Conservation (phyloP, 257 asterid species). For the Solanum chilense region DNA sequence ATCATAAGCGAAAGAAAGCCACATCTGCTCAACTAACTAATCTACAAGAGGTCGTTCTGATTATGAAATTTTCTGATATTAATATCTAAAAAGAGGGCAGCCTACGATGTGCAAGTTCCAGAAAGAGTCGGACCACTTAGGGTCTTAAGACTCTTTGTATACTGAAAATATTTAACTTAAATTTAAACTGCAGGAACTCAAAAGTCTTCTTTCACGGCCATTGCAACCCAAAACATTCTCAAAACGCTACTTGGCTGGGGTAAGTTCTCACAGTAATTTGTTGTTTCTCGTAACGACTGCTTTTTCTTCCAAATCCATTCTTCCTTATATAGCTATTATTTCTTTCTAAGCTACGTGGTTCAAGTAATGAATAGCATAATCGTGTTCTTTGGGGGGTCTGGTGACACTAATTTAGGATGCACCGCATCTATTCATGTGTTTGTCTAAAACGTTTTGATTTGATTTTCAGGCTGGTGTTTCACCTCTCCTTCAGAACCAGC, state of each 20-base stretch:
- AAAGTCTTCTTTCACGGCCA: slow-evolving; percentile 55
- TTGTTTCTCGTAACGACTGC: neutral
- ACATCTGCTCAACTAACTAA: slow-evolving; percentile 53
- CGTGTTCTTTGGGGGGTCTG: neutral
- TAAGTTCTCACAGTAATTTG: slow-evolving; percentile 16
- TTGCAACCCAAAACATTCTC: slow-evolving; percentile 80
- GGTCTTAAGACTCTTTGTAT: neutral
- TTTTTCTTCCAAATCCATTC: neutral
- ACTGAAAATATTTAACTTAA: neutral
- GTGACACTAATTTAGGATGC: neutral
- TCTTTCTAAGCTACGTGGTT: neutral
- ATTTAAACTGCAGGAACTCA: slow-evolving; percentile 62
- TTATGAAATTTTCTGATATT: neutral
- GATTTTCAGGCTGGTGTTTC: slow-evolving; percentile 77
- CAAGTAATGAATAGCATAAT: neutral
- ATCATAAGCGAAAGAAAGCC: slow-evolving; percentile 48
- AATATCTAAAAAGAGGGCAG: neutral
- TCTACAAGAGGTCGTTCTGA: slow-evolving; percentile 56
- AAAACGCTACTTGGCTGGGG: slow-evolving; percentile 85
- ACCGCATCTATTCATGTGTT: neutral
- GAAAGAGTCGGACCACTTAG: neutral
- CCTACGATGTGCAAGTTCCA: neutral
- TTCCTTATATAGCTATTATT: neutral
- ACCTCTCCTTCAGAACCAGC: slow-evolving; percentile 71
- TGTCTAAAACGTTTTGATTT: neutral